Percentiles rank a stretch among this genome's conserved stretches.
Conservation (phyloP, 2,329 filamentous ascomycete genomes). For the Fusarium sacchari region DNA sequence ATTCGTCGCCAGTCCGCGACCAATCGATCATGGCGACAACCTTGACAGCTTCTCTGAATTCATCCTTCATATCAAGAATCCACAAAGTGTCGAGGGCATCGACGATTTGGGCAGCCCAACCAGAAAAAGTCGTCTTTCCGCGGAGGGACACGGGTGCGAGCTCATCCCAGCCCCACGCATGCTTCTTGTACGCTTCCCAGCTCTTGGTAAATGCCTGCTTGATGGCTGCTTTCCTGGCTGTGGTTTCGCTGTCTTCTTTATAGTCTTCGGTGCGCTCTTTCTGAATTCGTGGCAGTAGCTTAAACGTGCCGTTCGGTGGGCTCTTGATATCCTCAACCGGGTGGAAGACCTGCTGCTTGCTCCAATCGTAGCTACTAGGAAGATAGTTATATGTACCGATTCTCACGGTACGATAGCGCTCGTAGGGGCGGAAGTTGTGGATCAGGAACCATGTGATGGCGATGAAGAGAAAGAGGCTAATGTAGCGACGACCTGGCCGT, state of each 20-base stretch:
- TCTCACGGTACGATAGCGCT: slow-evolving; percentile 30
- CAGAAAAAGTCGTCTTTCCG: slow-evolving; percentile 60
- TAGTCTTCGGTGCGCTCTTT: slow-evolving; percentile 49
- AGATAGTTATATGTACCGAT: slow-evolving; percentile 45
- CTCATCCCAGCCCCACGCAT: slow-evolving; percentile 68
- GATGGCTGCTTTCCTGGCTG: slow-evolving; percentile 51
- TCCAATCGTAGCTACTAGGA: slow-evolving; percentile 54
- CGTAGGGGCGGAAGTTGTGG: slow-evolving; percentile 37
- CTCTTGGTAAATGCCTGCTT: slow-evolving; percentile 55
- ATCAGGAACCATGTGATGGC: slow-evolving; percentile 44
- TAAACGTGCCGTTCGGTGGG: slow-evolving; percentile 50
- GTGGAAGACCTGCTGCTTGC: slow-evolving; percentile 46
- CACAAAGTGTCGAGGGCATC: slow-evolving; percentile 68
- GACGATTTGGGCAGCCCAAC: slow-evolving; percentile 68
- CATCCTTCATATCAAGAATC: slow-evolving; percentile 67
- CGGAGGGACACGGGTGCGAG: slow-evolving; percentile 60
- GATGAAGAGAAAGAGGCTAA: slow-evolving; percentile 45
- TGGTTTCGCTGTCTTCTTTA: slow-evolving; percentile 52
- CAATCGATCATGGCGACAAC: slow-evolving; percentile 65
- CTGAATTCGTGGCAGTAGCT: slow-evolving; percentile 57
- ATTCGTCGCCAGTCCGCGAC: slow-evolving; percentile 54
- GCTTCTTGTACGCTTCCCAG: slow-evolving; percentile 63
- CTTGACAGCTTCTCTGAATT: slow-evolving; percentile 63
- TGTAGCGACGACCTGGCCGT: slow-evolving; percentile 48
- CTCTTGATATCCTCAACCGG: slow-evolving; percentile 46